These are phyloP conservation scores for Cladosporium colombiae DNA, from an alignment of 2,329 filamentous ascomycete genomes.

Conservation along the genomic window DNA sequence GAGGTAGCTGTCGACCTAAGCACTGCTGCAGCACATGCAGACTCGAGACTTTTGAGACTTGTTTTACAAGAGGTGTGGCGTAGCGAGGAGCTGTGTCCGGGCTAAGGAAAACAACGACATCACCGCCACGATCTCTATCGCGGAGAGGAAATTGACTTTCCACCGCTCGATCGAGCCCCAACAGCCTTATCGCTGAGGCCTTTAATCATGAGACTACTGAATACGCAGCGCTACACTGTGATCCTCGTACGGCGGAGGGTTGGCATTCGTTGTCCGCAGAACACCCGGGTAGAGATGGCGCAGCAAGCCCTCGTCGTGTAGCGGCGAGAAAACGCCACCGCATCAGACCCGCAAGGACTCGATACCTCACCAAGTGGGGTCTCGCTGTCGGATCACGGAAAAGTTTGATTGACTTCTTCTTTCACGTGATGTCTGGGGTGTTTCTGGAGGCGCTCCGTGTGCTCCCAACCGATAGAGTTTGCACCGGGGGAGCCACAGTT, in stretches of 20 bases:
- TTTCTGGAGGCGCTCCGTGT: not conserved
- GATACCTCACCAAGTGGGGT: not conserved
- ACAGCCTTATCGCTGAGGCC: not conserved
- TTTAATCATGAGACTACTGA: not conserved
- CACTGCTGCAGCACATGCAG: not conserved
- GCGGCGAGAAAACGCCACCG: slow-evolving; percentile 2
- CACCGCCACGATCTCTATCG: not conserved
- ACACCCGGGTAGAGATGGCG: not conserved
- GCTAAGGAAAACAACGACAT: not conserved
- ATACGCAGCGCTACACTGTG: not conserved
- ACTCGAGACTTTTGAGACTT: not conserved
- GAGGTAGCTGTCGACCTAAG: not conserved
- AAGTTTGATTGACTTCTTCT: not conserved
- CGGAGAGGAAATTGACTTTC: not conserved
- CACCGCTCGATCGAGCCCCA: not conserved
- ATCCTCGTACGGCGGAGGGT: not conserved
- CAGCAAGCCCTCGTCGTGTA: not conserved
- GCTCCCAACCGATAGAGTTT: not conserved
- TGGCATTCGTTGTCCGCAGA: not conserved
- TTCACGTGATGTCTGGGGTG: not conserved
- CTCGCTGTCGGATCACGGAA: not conserved
- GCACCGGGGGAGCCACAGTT: not conserved
- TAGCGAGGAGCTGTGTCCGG: not conserved
- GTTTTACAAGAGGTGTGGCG: not conserved
- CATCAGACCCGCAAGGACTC: not conserved